Evolutionary conservation across 2,329 filamentous ascomycete species (phyloP), one percentile per base, ranked within the genome.

Genomic region (Graphiopsis chlorocephala): DNA sequence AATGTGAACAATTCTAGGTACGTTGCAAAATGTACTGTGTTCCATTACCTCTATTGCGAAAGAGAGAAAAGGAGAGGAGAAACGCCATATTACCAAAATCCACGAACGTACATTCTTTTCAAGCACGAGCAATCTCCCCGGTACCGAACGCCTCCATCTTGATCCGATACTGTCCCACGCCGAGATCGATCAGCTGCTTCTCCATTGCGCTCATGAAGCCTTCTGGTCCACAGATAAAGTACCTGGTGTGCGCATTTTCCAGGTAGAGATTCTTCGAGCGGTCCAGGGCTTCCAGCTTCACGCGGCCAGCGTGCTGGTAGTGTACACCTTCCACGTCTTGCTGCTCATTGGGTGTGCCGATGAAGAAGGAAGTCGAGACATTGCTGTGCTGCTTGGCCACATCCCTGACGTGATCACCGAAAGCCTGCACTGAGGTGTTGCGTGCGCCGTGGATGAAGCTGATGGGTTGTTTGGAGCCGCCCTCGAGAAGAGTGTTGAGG

Each of bases 171-270:
- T 61, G 75, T 1, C 79, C 76, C 1, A 92, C 88, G 0, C 88
- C 88, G 63, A 80, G 76, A 2, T 71, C 78, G 69, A 82, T 77
- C 64, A 93, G 78, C 69, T 79, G 82, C 8, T 77, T 75, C 68
- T 85, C 79, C 25, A 85, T 78, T 42, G 86, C 84, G 11, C 82
- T 71, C 91, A 93, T 93, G 80, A 92, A 93, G 8, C 75, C 73
- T 66, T 83, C 81, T 0, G 90, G 90, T 0, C 90, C 91, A 72
- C 91, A 93, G 61, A 91, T 78, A 70, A 85, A 93, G 75, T 92
- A 93, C 71, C 87, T 80, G 0, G 90, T 82, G 50, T 77, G 77
- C 0, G 76, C 58, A 69, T 89, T 79, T 23, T 80, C 78, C 1
- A 88, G 73, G 68, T 83, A 85, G n/a, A 93, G 77, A 53, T 85